Conservation (phyloP, 257 asterid genomes). For the Ballota nigra region DNA sequence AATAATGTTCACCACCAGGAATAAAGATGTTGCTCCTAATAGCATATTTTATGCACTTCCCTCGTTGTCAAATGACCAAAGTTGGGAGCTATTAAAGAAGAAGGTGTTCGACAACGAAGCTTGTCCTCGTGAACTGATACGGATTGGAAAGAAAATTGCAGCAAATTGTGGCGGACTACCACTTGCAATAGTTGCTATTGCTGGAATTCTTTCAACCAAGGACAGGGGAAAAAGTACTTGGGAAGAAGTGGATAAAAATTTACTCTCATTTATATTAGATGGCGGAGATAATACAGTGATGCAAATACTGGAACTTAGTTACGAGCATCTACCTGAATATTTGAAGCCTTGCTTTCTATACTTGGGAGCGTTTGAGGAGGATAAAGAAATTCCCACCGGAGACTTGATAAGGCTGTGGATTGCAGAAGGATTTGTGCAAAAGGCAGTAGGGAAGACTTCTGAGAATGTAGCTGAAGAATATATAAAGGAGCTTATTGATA, state of each 20-base stretch:
- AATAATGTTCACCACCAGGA: not conserved
- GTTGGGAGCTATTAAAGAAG: slow-evolving; percentile 7
- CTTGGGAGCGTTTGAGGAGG: not conserved
- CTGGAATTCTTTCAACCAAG: slow-evolving; percentile 31
- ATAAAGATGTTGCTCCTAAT: not conserved
- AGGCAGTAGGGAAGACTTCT: not conserved
- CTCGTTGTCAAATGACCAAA: not conserved
- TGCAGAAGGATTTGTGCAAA: not conserved
- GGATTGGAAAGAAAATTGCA: slow-evolving; percentile 25
- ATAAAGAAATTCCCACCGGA: not conserved
- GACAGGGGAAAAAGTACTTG: slow-evolving; percentile 16
- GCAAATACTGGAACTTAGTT: not conserved
- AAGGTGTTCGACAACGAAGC: not conserved
- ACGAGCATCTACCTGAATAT: not conserved
- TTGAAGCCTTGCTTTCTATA: not conserved
- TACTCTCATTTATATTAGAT: not conserved
- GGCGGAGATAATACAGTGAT: not conserved
- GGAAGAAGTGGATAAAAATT: slow-evolving; percentile 19
- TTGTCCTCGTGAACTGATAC: slow-evolving; percentile 27
- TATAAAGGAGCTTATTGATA: not conserved
- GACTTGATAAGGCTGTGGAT: not conserved
- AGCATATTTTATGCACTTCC: not conserved
- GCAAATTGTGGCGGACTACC: slow-evolving; percentile 32
- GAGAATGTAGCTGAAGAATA: not conserved
- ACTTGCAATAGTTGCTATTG: slow-evolving; percentile 34